Evolutionary conservation across 345 rosid genomes (phyloP).

Genomic region (Erucastrum elatum): DNA sequence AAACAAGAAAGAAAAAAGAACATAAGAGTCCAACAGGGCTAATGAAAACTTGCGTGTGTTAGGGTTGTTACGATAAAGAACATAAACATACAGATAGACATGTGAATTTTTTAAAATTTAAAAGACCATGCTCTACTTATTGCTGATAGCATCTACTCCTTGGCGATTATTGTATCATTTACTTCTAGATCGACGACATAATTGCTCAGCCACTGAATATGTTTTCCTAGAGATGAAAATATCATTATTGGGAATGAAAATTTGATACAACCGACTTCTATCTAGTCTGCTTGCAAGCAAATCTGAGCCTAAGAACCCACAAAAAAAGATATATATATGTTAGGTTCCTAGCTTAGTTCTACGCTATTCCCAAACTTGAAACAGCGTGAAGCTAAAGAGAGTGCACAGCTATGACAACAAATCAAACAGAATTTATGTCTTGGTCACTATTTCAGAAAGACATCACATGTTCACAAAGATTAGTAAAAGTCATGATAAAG

Average conservation of each 20-base stretch:
- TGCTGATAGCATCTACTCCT: background rate
- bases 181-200: background rate
- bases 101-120: background rate
- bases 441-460: background rate
- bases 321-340: too few relatives aligned
- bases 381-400: background rate
- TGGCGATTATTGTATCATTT: background rate
- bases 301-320: background rate
- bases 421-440: background rate
- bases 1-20: conserved; percentile 52
- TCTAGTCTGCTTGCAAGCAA: background rate
- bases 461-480: background rate
- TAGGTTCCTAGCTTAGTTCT: background rate
- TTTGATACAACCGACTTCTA: background rate
- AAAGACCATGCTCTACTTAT: background rate
- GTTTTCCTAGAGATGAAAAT: too few relatives aligned
- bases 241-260: background rate
- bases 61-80: background rate
- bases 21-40: conserved; percentile 48
- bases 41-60: background rate
- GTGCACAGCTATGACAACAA: background rate
- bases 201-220: background rate
- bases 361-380: background rate
- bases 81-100: background rate
- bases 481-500: background rate